Base-by-base conservation (phyloP, 1,139 yeast species). In the Scheffersomyces insectosa region DNA sequence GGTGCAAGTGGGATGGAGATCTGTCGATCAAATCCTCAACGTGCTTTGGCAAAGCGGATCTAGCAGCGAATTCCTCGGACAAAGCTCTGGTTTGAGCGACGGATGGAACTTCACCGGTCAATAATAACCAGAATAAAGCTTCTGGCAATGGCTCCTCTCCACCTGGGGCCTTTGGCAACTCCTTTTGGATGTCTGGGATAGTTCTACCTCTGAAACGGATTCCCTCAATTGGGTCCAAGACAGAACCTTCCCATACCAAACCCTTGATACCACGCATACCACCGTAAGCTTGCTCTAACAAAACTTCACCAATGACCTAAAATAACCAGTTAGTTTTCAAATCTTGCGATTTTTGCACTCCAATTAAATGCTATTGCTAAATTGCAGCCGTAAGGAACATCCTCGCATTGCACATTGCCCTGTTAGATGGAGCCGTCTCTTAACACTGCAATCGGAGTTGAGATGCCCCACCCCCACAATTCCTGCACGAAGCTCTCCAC, bases 181-280 rank as follows among this genome's bases (percentile, higher is more conserved):
- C 89, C 66, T 82, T 79, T 73, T 88, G 96, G 67, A 91, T 82
- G 62, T 93, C 98, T 55, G 98, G 97, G 60, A 93, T 93, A 61
- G 99, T 91, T 75, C 85, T 82, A 63, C 98, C 98, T 78, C 98
- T 89, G 84, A 93, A 93, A 69, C 97, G 85, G 69, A 93, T 93
- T 65, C 99, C 99, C 75, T 93, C 99, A 56, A 86, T 86, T 58
- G 99, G 95, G 74, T 93, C 99, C 69, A 93, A 80, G 45, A 93
- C 99, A 45, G 98, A 91, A 62, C 99, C 99, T 80, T 93, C 98
- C 98, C 98, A 93, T 49, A 93, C 97, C 60, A 93, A 80, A 63
- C 97, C 96, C 75, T 88, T 88, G 76, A 91, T 88, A 71, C 97
- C 97, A 76, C 97, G 85, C 97, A 88, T 89, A 82, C 99, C 99